Evolutionary conservation across 495 filamentous ascomycete genomes (phyloP).

Genomic region (Clavariopsis aquatica): DNA sequence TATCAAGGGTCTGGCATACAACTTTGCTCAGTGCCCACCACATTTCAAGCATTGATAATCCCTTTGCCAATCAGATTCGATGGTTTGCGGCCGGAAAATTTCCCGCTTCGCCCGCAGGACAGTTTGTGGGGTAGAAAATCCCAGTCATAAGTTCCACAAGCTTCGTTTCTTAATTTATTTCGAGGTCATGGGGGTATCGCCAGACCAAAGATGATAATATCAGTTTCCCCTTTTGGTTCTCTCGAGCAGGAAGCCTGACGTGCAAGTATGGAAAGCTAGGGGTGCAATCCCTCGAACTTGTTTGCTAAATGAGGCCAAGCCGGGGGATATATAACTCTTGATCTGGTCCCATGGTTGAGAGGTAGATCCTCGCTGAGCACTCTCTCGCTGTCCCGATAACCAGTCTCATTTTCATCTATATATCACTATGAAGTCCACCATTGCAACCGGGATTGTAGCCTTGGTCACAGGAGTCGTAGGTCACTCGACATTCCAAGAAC

Average conservation of each 20-base stretch:
- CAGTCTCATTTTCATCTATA: background rate
- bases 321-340: constrained; percentile 4
- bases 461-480: constrained; percentile 11
- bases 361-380: background rate
- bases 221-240: background rate
- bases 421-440: constrained; percentile 14
- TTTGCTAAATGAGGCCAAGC: background rate
- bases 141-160: constrained; percentile 15
- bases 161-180: constrained; percentile 26
- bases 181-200: constrained; percentile 4
- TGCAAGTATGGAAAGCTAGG: background rate
- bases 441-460: constrained; percentile 1
- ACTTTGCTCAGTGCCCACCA: constrained; percentile 3
- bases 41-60: background rate
- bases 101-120: constrained; percentile 18
- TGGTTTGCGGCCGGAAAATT: constrained; percentile 8
- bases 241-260: background rate
- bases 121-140: constrained; percentile 31
- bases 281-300: background rate
- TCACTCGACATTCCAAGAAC: constrained; percentile 31
- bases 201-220: constrained; percentile 5
- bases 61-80: constrained; percentile 3
- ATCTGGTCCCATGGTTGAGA: constrained; percentile 8
- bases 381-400: background rate
- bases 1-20: background rate